Evolutionary conservation across 2,329 filamentous ascomycete species (phyloP).

Genomic region (Canariomyces notabilis): DNA sequence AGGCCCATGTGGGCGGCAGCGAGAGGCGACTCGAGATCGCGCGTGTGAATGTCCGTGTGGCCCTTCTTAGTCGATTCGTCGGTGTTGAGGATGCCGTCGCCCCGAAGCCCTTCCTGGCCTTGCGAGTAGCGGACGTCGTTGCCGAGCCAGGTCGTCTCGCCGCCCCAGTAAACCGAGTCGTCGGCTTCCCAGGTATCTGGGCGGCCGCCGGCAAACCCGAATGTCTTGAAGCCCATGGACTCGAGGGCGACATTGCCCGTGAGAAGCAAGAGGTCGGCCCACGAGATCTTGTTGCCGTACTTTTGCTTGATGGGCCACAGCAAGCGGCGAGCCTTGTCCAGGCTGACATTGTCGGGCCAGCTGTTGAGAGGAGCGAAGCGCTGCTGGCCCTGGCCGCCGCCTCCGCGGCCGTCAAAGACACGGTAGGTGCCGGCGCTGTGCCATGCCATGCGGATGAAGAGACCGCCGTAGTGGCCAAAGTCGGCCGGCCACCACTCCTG

Average conservation of each 20-base stretch:
- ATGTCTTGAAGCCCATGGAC: slow-evolving; percentile 68
- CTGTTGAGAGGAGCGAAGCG: slow-evolving; percentile 76
- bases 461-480: slow-evolving; percentile 74
- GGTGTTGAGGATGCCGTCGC: slow-evolving; percentile 30
- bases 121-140: slow-evolving; percentile 65
- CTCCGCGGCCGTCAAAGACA: slow-evolving; percentile 68
- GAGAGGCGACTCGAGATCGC: slow-evolving; percentile 63
- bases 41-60: slow-evolving; percentile 49
- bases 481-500: slow-evolving; percentile 81
- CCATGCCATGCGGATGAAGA: slow-evolving; percentile 79
- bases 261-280: slow-evolving; percentile 68
- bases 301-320: slow-evolving; percentile 81
- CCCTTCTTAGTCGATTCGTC: slow-evolving; percentile 35
- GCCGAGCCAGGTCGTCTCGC: slow-evolving; percentile 68
- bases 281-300: slow-evolving; percentile 78
- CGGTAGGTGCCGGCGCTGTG: slow-evolving; percentile 76
- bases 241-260: slow-evolving; percentile 74
- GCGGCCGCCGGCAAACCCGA: slow-evolving; percentile 70
- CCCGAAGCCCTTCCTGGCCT: slow-evolving; percentile 42
- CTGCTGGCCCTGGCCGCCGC: slow-evolving; percentile 69
- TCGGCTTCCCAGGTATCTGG: slow-evolving; percentile 70
- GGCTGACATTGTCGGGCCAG: slow-evolving; percentile 74
- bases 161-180: slow-evolving; percentile 72
- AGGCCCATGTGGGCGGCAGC: slow-evolving; percentile 68
- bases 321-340: slow-evolving; percentile 76